Evolutionary conservation across 2,329 filamentous ascomycete species (phyloP).

Genomic region (Cladophialophora psammophila): DNA sequence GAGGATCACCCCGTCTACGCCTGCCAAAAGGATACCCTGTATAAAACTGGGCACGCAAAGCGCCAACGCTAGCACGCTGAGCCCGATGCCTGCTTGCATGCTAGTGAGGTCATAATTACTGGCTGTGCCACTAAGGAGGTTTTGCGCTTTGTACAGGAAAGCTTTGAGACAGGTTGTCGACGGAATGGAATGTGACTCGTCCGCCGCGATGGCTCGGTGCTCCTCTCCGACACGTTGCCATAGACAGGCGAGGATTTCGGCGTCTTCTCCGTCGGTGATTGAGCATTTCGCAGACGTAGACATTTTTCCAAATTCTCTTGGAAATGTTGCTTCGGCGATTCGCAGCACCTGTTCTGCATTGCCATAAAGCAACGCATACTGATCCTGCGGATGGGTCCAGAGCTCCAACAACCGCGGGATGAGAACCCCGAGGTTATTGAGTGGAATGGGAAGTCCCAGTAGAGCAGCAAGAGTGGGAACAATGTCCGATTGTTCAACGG

Average conservation of each 20-base stretch:
- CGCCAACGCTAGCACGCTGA: slow-evolving; percentile 43
- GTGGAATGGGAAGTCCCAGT: slow-evolving; percentile 84
- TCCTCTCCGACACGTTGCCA: slow-evolving; percentile 60
- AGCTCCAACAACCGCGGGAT: slow-evolving; percentile 80
- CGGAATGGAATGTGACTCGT: not conserved
- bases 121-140: slow-evolving; percentile 83
- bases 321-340: slow-evolving; percentile 78
- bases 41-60: slow-evolving; percentile 40
- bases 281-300: slow-evolving; percentile 40
- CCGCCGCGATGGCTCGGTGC: not conserved
- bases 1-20: slow-evolving; percentile 49
- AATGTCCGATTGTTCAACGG: slow-evolving; percentile 92
- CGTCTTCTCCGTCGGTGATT: slow-evolving; percentile 41
- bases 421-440: slow-evolving; percentile 88
- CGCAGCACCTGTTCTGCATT: slow-evolving; percentile 83
- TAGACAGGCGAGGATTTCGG: slow-evolving; percentile 71
- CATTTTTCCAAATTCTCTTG: slow-evolving; percentile 51
- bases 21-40: slow-evolving; percentile 13
- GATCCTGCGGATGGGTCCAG: slow-evolving; percentile 69
- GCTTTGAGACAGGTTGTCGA: slow-evolving; percentile 16
- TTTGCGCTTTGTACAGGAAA: slow-evolving; percentile 77
- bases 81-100: slow-evolving; percentile 59
- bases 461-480: slow-evolving; percentile 87
- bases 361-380: slow-evolving; percentile 71
- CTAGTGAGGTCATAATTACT: slow-evolving; percentile 85